Evolutionary conservation across 768 basidiomycete genomes (phyloP), one percentile per base, ranked within the genome.

Genomic region (Tricholoma furcatifolium): DNA sequence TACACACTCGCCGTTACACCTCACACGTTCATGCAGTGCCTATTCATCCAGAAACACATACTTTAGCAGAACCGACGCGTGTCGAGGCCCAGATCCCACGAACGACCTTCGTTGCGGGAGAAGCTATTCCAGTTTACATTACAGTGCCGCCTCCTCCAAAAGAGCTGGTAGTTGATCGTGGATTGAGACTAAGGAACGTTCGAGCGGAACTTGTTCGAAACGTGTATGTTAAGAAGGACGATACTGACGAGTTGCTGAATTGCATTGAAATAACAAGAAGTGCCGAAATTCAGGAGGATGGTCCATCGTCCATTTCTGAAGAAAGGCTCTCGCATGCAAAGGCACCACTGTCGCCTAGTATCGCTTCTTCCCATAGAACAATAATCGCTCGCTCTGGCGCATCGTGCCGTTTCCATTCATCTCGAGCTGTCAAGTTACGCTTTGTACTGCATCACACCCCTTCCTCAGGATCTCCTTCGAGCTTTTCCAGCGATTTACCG

Each of bases 371-470:
- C 24, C 52, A 59, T 58, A 71, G 75, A 35, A 74, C 78, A 2
- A 75, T 86, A 46, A 74, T 98, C 23, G 85, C 92, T 11, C 82
- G 88, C 6, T 93, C 94, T 12, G 96, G 96, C 42, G 94, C 93
- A 39, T 88, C 92, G 17, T 93, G 93, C 66, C 85, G 93, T 42
- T 93, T 97, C 65, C 93, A 97, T 60, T 81, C 85, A 0, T 77
- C 81, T 41, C 80, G 79, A 12, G 78, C 88, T 3, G 80, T 94
- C 54, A 88, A 79, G 58, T 76, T 92, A 35, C 83, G 93, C 3
- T 89, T 98, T 54, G 73, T 95, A 24, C 74, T 98, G 14, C 92
- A 92, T 61, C 85, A 82, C 47, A 71, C 78, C 17, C 73, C 76
- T 4, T 73, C 79, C 27, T 68, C 74, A 46, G 65, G 73, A 27